Evolutionary conservation across 208 protist species (phyloP), one percentile per base, ranked within the genome.

Genomic region (Novymonas esmeraldas): DNA sequence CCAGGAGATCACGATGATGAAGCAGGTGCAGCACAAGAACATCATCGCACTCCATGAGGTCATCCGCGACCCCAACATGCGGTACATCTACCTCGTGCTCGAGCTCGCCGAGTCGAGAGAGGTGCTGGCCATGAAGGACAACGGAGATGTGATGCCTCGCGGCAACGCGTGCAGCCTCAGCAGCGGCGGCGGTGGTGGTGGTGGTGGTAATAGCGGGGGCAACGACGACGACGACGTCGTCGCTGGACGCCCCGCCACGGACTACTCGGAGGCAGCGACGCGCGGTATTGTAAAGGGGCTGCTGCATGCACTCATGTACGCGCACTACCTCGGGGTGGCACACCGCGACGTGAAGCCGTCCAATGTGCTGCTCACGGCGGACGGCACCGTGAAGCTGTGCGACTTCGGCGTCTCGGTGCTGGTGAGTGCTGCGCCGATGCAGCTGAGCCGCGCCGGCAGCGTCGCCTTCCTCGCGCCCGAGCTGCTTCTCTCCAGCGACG

Each of bases 1-100:
- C 22, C 72, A 84, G 24, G 97, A 98, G 64, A 96, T 98, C 48
- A 79, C 82, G 10, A 95, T 98, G 48, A 84, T 98, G 83, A 95
- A 97, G 68, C 89, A 96, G 60, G 71, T 98, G 34, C 71, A 86
- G 38, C 97, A 98, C 74, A 61, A 54, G 6, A 98, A 98, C 77
- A 89, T 98, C 45, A 77, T 98, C 7, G 65, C 79, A 18, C 82
- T 98, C 28, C 81, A 82, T 41, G 97, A 98, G 74, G 93, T 98
- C 0, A 96, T 98, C 29, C 89, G 98, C 61, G 95, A 98, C 68
- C 89, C 88, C 20, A 31, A 45, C 13, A 72, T 69, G 33, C 82
- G 93, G 41, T 91, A 94, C 44, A 70, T 98, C 39, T 97, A 95
- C 63, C 60, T 90, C 52, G 58, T 98, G 13, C 50, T 97, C 20